Evolutionary conservation across 1,139 yeast species (phyloP).

Genomic region (Yamadazyma sp.): DNA sequence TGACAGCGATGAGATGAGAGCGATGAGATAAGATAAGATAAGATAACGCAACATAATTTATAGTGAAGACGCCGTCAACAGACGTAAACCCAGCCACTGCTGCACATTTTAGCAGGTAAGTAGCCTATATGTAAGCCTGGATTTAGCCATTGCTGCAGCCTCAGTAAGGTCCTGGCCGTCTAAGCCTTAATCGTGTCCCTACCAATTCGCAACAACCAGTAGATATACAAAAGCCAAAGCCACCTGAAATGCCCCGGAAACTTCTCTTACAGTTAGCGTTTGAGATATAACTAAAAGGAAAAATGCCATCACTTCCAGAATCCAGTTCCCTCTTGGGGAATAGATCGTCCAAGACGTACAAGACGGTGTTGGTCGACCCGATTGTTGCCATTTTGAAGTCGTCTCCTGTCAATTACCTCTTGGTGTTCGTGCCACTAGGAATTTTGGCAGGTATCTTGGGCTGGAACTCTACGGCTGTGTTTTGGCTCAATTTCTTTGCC

Average conservation of each 20-base stretch:
- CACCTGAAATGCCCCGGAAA: neutral
- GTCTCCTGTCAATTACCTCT: conserved; percentile 74
- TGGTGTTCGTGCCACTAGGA: conserved; percentile 89
- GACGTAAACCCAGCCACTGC: too few species aligned
- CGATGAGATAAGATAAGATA: too few species aligned
- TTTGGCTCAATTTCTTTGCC: conserved; percentile 79
- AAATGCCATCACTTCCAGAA: conserved; percentile 5
- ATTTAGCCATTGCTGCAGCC: neutral
- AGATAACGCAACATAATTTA: too few species aligned
- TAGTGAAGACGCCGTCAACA: too few species aligned
- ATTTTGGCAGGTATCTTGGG: conserved; percentile 61
- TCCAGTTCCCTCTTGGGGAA: conserved; percentile 5
- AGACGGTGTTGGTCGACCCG: conserved; percentile 10
- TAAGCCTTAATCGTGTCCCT: neutral
- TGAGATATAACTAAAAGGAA: neutral
- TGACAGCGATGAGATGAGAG: neutral
- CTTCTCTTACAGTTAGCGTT: neutral
- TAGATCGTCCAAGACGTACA: neutral
- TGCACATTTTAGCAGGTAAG: too few species aligned
- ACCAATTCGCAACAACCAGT: neutral
- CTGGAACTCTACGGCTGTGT: conserved; percentile 60
- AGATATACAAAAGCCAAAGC: neutral
- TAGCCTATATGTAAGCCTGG: too few species aligned
- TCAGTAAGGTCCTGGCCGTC: neutral
- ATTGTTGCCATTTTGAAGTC: conserved; percentile 44